Percentiles rank a stretch among this genome's conserved stretches.
These are phyloP conservation scores for Curvularia eragrostidis DNA, from an alignment of 2,329 filamentous ascomycete genomes.

Conservation along the genomic window DNA sequence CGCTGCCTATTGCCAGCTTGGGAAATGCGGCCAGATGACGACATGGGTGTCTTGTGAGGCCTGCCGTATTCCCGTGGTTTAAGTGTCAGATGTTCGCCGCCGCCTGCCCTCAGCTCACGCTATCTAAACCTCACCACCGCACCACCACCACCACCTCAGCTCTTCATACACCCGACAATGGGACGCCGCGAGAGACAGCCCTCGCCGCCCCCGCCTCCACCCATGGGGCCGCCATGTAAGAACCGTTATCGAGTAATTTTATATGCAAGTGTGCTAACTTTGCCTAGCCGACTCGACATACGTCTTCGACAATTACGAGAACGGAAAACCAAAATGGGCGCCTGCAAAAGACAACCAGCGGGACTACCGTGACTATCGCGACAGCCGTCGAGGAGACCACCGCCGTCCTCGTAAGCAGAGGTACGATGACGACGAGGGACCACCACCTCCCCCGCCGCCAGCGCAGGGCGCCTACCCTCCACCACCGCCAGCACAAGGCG, in stretches of 20 bases:
- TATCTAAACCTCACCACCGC: slow-evolving; percentile 2
- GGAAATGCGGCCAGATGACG: slow-evolving; percentile 25
- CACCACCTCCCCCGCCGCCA: slow-evolving; percentile 14
- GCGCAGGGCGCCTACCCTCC: slow-evolving; percentile 9
- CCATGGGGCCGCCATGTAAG: slow-evolving; percentile 21
- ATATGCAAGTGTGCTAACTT: slow-evolving; percentile 2
- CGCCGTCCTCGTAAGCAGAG: slow-evolving; percentile 25
- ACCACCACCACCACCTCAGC: neutral
- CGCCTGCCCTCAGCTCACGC: slow-evolving; percentile 1
- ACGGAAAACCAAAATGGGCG: slow-evolving; percentile 37
- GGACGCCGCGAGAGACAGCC: slow-evolving; percentile 29
- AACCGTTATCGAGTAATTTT: neutral
- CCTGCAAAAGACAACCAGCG: slow-evolving; percentile 31
- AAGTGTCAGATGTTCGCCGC: slow-evolving; percentile 22
- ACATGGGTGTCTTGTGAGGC: slow-evolving; percentile 20
- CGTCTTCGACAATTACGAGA: slow-evolving; percentile 39
- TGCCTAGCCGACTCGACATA: slow-evolving; percentile 30
- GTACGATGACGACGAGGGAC: slow-evolving; percentile 26
- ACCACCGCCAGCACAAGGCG: neutral
- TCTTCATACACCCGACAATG: slow-evolving; percentile 20
- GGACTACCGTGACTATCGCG: slow-evolving; percentile 31
- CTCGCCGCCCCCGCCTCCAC: slow-evolving; percentile 29
- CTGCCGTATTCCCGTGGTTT: slow-evolving; percentile 13
- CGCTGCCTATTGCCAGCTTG: slow-evolving; percentile 13
- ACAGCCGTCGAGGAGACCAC: slow-evolving; percentile 29